phyloP scores from a whole-genome alignment of 495 filamentous ascomycete genomes.

The Niebla homalea region DNA sequence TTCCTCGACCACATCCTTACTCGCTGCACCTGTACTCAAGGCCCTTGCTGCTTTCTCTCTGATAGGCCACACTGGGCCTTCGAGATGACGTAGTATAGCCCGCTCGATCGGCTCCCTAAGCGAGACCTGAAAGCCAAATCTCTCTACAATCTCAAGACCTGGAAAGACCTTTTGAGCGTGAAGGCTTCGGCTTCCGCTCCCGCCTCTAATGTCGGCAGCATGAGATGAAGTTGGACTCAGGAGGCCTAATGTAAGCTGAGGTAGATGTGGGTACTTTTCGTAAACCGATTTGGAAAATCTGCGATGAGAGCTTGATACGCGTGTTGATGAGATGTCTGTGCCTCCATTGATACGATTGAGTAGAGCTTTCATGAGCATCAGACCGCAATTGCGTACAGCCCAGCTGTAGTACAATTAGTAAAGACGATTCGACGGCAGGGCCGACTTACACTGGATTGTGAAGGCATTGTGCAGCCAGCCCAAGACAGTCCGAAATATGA shows the following conservation, averaged over 20 bases:
- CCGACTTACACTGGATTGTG: conserved; percentile 44
- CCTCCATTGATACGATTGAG: conserved; percentile 41
- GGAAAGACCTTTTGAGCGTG: conserved; percentile 43
- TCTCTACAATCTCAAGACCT: conserved; percentile 65
- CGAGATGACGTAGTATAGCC: conserved; percentile 43
- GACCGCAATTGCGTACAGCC: conserved; percentile 84
- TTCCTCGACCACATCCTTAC: conserved; percentile 35
- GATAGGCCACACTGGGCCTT: conserved; percentile 74
- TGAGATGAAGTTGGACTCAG: conserved; percentile 21
- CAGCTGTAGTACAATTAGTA: conserved; percentile 40
- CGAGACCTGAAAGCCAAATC: conserved; percentile 26
- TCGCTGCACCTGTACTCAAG: conserved; percentile 49
- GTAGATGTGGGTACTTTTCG: conserved; percentile 57
- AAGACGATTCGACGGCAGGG: neutral
- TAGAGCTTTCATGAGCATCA: conserved; percentile 76
- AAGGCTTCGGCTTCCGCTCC: neutral
- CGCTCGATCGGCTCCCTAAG: conserved; percentile 29
- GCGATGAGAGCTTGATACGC: conserved; percentile 9
- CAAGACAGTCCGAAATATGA: conserved; percentile 57
- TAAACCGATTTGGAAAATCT: conserved; percentile 23
- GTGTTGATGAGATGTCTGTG: conserved; percentile 10
- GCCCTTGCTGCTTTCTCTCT: conserved; percentile 82
- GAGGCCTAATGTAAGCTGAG: conserved; percentile 52
- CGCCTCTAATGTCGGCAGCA: neutral
- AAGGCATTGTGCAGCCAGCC: conserved; percentile 60